Evolutionary conservation across 2,329 filamentous ascomycete genomes (phyloP).

Genomic region (Alternaria incomplexa): DNA sequence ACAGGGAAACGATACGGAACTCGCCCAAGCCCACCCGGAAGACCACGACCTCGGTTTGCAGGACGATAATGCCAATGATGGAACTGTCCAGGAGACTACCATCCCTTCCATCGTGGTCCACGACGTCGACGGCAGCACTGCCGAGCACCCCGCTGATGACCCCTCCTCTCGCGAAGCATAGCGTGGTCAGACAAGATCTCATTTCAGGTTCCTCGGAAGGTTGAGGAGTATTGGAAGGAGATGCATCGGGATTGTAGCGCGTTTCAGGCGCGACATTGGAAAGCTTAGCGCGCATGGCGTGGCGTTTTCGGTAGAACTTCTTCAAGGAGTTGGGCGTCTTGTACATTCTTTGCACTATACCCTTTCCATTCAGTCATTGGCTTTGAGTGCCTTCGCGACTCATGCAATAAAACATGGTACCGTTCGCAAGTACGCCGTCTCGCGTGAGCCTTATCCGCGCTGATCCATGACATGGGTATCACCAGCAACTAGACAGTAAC

Average conservation of each 20-base stretch:
- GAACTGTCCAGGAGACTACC: neutral
- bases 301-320: neutral
- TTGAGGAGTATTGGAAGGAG: neutral
- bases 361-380: no score
- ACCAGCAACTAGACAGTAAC: no score
- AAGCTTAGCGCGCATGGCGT: neutral
- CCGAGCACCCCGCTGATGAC: neutral
- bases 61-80: neutral
- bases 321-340: neutral
- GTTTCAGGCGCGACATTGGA: fast-evolving
- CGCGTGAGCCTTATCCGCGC: no score
- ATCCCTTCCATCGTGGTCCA: neutral
- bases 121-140: neutral
- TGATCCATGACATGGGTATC: no score
- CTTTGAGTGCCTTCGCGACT: no score
- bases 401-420: no score
- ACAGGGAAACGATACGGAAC: no score
- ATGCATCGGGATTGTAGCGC: neutral
- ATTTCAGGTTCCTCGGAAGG: neutral
- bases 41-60: no score
- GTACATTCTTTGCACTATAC: neutral
- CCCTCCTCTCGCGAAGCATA: neutral
- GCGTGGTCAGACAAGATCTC: neutral
- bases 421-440: no score
- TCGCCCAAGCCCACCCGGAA: neutral